Evolutionary conservation across 1,139 yeast species (phyloP).

Genomic region (Yamadazyma triangularis): DNA sequence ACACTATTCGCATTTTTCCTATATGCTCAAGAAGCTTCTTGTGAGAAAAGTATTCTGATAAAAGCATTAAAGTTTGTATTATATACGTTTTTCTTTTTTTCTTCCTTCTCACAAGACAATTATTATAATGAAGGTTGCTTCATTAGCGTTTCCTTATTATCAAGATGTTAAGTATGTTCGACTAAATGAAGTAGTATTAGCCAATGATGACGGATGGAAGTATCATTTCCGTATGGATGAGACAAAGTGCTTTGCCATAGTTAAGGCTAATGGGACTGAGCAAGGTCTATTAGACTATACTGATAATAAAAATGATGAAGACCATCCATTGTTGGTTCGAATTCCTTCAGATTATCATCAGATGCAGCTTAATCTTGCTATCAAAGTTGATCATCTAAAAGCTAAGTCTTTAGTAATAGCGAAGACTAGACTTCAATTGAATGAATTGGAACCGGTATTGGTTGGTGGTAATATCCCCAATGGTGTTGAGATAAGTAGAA

Average conservation of each 20-base stretch:
- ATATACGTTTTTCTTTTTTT: too few relatives aligned
- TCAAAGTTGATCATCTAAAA: slow-evolving; percentile 11
- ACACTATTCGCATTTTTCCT: slow-evolving; percentile 68
- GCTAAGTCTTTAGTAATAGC: slow-evolving; percentile 24
- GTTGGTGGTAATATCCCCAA: not conserved
- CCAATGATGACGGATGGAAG: slow-evolving; percentile 20
- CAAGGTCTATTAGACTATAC: too few relatives aligned
- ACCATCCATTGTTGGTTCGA: slow-evolving; percentile 25
- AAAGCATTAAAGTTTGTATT: too few relatives aligned
- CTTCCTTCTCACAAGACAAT: too few relatives aligned
- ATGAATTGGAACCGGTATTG: slow-evolving; percentile 4
- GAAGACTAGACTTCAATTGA: slow-evolving; percentile 15
- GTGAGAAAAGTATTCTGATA: too few relatives aligned
- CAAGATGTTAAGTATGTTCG: slow-evolving; percentile 15
- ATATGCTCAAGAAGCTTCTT: too few relatives aligned
- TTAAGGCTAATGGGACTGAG: too few relatives aligned
- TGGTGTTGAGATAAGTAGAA: slow-evolving; percentile 23
- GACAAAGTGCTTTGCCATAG: slow-evolving; percentile 13
- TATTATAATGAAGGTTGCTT: too few relatives aligned
- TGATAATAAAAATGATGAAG: slow-evolving; percentile 5
- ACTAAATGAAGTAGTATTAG: slow-evolving; percentile 20
- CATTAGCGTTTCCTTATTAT: slow-evolving; percentile 25
- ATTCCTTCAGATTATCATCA: slow-evolving; percentile 18
- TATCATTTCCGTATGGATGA: slow-evolving; percentile 16
- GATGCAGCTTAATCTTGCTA: slow-evolving; percentile 25